Percentiles rank a stretch among this genome's conserved stretches.
These are phyloP conservation scores for Mycosphaerella sp. DNA, from an alignment of 2,329 filamentous ascomycete species.

Conservation along the genomic window DNA sequence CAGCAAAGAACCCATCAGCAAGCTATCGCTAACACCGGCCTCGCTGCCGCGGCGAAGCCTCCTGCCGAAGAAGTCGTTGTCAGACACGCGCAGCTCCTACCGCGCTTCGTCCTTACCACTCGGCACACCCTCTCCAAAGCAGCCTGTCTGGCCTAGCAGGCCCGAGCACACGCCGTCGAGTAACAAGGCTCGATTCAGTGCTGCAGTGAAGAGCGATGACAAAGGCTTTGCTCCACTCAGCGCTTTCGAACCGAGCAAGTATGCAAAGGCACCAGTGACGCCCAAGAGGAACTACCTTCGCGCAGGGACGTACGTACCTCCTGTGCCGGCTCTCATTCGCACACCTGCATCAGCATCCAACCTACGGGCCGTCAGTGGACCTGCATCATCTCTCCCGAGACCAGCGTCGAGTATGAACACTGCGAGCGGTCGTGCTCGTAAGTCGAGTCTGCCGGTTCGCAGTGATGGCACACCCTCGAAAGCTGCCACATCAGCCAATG, in stretches of 20 bases:
- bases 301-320: conserved; percentile 10
- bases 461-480: conserved; percentile 12
- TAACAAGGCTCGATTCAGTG: conserved; percentile 26
- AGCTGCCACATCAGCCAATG: not conserved
- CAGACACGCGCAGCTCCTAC: conserved; percentile 15
- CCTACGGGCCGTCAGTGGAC: conserved; percentile 10
- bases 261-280: conserved; percentile 30
- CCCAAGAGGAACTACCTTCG: conserved; percentile 28
- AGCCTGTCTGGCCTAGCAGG: conserved; percentile 15
- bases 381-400: conserved; percentile 21
- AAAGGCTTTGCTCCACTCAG: conserved; percentile 32
- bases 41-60: conserved; percentile 19
- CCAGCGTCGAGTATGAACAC: conserved; percentile 14
- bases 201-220: conserved; percentile 18
- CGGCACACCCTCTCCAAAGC: conserved; percentile 14
- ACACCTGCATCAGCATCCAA: conserved; percentile 8
- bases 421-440: conserved; percentile 8
- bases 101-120: conserved; percentile 22
- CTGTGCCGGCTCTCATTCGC: conserved; percentile 11
- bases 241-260: conserved; percentile 31
- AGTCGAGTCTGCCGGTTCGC: conserved; percentile 24
- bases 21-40: conserved; percentile 13
- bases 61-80: conserved; percentile 17
- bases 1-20: conserved; percentile 11
- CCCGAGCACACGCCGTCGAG: conserved; percentile 16